Percentiles rank a stretch among this genome's conserved stretches.
Evolutionary conservation across 1,284 basidiomycete genomes (phyloP).

Genomic region (Termitomyces sp.): DNA sequence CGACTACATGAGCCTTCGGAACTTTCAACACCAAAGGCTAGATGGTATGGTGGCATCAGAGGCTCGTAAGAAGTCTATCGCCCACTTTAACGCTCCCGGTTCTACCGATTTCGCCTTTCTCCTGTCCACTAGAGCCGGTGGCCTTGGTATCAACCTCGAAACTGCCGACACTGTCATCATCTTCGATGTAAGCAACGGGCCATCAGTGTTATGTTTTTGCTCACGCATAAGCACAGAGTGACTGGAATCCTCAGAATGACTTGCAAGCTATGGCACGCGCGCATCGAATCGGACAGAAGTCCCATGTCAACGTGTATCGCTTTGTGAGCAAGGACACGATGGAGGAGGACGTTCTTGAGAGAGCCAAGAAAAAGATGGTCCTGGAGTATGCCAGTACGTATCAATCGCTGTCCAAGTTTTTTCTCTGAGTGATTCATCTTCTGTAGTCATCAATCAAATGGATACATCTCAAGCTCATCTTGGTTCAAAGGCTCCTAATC

Average conservation of each 20-base stretch:
- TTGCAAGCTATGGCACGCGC: slow-evolving; percentile 98
- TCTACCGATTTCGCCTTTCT: slow-evolving; percentile 97
- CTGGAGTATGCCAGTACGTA: slow-evolving; percentile 94
- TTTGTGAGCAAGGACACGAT: slow-evolving; percentile 99
- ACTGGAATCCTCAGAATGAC: slow-evolving; percentile 98
- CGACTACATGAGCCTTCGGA: slow-evolving; percentile 90
- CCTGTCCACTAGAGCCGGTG: slow-evolving; percentile 94
- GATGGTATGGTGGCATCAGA: slow-evolving; percentile 96
- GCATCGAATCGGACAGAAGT: slow-evolving; percentile 96
- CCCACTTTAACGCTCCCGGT: slow-evolving; percentile 93
- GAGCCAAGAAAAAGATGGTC: slow-evolving; percentile 99
- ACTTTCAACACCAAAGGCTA: slow-evolving; percentile 93
- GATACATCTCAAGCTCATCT: slow-evolving; percentile 98
- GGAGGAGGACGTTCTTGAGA: slow-evolving; percentile 97
- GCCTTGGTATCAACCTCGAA: slow-evolving; percentile 97
- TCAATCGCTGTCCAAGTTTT: slow-evolving; percentile 4
- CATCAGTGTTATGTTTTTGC: slow-evolving; percentile 2
- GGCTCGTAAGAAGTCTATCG: slow-evolving; percentile 87
- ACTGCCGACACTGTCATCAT: slow-evolving; percentile 99
- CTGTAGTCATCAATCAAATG: slow-evolving; percentile 96
- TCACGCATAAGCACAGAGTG: slow-evolving; percentile 46
- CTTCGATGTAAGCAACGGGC: slow-evolving; percentile 74
- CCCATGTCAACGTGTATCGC: slow-evolving; percentile 96
- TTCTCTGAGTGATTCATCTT: slow-evolving; percentile 12
- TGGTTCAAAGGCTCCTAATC: slow-evolving; percentile 67